phyloP scores from a whole-genome alignment of 2,329 filamentous ascomycete species.

The Venturia effusa region DNA sequence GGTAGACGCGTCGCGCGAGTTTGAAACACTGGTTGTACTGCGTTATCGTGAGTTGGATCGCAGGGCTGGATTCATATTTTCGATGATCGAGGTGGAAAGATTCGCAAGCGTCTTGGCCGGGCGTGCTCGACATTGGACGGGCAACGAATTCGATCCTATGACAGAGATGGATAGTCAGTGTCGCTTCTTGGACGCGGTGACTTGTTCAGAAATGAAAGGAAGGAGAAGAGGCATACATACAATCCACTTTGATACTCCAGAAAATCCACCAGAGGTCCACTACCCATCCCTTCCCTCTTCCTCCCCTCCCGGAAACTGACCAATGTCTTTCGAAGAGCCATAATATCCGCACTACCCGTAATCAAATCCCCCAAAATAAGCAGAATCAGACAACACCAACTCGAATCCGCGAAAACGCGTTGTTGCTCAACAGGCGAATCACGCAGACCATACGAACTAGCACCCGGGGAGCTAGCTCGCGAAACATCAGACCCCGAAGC shows the following conservation, averaged over 20 bases:
- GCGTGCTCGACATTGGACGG: not conserved
- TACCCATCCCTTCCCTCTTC: not conserved
- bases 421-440: not conserved
- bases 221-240: not conserved
- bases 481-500: not conserved
- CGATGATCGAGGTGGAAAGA: not conserved
- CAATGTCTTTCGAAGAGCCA: not conserved
- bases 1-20: not conserved
- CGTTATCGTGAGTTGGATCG: not conserved
- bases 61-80: not conserved
- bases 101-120: not conserved
- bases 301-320: not conserved
- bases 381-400: conserved; percentile 28
- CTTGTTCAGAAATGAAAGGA: not conserved
- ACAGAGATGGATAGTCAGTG: not conserved
- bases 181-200: not conserved
- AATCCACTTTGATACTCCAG: conserved; percentile 3
- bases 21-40: not conserved
- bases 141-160: not conserved
- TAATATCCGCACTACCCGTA: conserved; percentile 26
- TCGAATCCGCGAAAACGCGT: conserved; percentile 14
- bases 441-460: too few species aligned
- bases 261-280: not conserved
- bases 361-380: conserved; percentile 32
- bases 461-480: not conserved